Conservation (phyloP, 2,329 filamentous ascomycete species). For the Colletotrichum australisinense region DNA sequence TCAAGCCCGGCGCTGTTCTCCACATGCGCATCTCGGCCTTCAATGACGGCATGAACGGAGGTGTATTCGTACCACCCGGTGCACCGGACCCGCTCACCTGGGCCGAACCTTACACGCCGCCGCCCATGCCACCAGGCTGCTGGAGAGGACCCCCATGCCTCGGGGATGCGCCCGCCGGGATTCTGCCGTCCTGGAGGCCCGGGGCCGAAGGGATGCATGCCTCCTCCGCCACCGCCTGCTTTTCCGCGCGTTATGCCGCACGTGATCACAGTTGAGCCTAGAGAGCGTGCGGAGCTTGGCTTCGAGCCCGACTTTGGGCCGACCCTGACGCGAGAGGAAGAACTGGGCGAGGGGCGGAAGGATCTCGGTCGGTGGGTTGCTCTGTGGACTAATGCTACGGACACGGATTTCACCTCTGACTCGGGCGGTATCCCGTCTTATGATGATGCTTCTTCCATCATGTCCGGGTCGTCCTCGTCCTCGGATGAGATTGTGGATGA, state of each 20-base stretch:
- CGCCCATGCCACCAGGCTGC: neutral
- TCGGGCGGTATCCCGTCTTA: constrained; percentile 20
- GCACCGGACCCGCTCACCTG: neutral
- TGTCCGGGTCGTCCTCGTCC: neutral
- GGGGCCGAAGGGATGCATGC: neutral
- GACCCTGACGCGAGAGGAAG: constrained; percentile 5
- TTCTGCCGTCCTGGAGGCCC: neutral
- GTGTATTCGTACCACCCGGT: neutral
- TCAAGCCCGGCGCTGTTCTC: constrained; percentile 22
- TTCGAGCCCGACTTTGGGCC: constrained; percentile 19
- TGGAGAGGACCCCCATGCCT: neutral
- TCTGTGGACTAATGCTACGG: constrained; percentile 24
- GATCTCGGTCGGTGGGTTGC: constrained; percentile 16
- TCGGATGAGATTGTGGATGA: constrained; percentile 9
- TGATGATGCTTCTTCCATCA: constrained; percentile 4
- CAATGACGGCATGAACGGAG: neutral
- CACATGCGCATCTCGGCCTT: constrained; percentile 28
- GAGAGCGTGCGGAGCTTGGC: neutral
- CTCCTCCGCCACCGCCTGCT: neutral
- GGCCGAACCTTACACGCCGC: constrained; percentile 3
- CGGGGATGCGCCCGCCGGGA: neutral
- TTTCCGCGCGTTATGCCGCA: neutral
- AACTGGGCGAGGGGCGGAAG: constrained; percentile 16
- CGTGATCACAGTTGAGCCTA: neutral
- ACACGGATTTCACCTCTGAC: constrained; percentile 20